Percentiles rank a stretch among this genome's conserved stretches.
These are phyloP conservation scores for Globisporangium sylvaticum DNA, from an alignment of 352 stramenopile species.

Conservation along the genomic window DNA sequence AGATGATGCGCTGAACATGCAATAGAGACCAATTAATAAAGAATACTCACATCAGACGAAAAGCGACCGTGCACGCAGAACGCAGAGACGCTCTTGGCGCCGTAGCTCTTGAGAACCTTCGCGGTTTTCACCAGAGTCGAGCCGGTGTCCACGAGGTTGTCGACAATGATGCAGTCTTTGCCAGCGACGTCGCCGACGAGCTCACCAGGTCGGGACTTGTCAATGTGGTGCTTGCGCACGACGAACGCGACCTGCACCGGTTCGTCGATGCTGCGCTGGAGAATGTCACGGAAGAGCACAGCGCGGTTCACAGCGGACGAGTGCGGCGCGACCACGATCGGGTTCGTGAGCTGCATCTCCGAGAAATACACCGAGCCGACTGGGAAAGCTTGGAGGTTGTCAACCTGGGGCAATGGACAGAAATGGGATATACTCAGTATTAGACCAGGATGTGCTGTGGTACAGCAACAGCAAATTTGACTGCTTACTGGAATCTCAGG, in stretches of 20 bases:
- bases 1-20: background rate
- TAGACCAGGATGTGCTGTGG: too few species aligned
- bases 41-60: conserved; percentile 56
- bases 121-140: conserved; percentile 80
- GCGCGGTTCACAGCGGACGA: conserved; percentile 76
- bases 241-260: conserved; percentile 78
- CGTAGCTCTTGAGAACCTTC: conserved; percentile 74
- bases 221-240: conserved; percentile 79
- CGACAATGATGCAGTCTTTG: conserved; percentile 86
- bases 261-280: conserved; percentile 75
- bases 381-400: conserved; percentile 85
- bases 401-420: conserved; percentile 31
- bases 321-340: conserved; percentile 80
- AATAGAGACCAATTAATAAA: background rate
- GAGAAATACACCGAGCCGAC: conserved; percentile 86
- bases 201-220: conserved; percentile 61
- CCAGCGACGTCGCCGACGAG: conserved; percentile 73
- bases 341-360: conserved; percentile 59
- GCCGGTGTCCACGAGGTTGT: conserved; percentile 85
- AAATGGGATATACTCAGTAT: background rate
- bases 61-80: conserved; percentile 86
- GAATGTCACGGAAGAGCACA: conserved; percentile 76
- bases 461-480: background rate
- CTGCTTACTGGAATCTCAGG: conserved; percentile 62
- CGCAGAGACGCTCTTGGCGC: conserved; percentile 71